Base-by-base conservation (phyloP, 306 rosid species). In the Acmispon strigosus region DNA sequence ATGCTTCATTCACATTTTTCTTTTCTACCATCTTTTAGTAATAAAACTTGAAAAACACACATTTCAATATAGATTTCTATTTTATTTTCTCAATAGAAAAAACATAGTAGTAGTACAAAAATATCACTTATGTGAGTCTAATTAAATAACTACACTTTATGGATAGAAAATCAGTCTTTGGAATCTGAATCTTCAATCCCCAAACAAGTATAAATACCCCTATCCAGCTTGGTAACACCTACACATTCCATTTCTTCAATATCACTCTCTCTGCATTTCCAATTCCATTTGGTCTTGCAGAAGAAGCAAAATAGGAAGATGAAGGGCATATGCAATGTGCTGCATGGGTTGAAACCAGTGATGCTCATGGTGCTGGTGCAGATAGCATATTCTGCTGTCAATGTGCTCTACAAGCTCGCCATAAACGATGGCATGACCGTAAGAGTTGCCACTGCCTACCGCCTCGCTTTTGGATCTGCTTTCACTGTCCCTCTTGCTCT, bases 391-490 rank as follows among this genome's bases (percentile, higher is more conserved):
- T 71, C 89, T 1, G 89, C 81, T 1, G 86, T 85, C 17, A 89
- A 87, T 36, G 67, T 91, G 39, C 61, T 91, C 6, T 91, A 85
- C 80, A 89, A 91, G 50, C 73, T 89, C n/a, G 91, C 90, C 6
- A 53, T 69, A 0, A 62, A 78, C 14, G 93, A 87, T 66, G 97
- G 93, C 36, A 91, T 91, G 97, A 86, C 77, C 15, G 34, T 81
- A 0, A 85, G 36, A 72, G 62, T 91, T 0, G 70, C 82, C 4
- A 90, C 93, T 41, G 93, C 96, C 13, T 91, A 87, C 54, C 96
- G 96, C 11, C 83, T 85, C 10, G 7, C 80, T 27, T 89, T 91
- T 11, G 89, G 84, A 3, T 71, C 96, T 0, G 80, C 81, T 50
- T 82, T 87, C 80, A 73, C 91, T 29, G 57, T 81, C 75, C 96